Percentiles rank a stretch among this genome's conserved stretches.
Evolutionary conservation across 352 stramenopile genomes (phyloP).

Genomic region (Thalassiosira livingstoniorum): DNA sequence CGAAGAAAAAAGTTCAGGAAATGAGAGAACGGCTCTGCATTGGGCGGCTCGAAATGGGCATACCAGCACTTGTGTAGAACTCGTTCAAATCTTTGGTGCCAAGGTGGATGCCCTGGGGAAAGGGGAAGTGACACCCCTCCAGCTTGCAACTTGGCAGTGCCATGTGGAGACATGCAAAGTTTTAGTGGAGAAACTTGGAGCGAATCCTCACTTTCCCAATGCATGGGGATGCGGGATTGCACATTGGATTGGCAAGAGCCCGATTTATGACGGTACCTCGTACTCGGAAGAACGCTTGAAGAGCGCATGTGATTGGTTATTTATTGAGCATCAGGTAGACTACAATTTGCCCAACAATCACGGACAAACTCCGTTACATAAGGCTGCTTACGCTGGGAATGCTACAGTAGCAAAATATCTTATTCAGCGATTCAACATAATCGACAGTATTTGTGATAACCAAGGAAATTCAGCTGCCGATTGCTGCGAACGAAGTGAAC

Average conservation of each 20-base stretch:
- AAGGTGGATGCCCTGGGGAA: slow-evolving; percentile 31
- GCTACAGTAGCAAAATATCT: slow-evolving; percentile 39
- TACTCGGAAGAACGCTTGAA: background rate
- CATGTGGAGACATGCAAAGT: slow-evolving; percentile 23
- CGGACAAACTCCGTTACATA: slow-evolving; percentile 58
- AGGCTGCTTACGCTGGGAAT: slow-evolving; percentile 57
- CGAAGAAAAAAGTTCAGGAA: background rate
- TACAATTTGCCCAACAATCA: slow-evolving; percentile 40
- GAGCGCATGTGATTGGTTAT: slow-evolving; percentile 31
- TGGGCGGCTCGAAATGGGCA: slow-evolving; percentile 58
- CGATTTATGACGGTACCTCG: slow-evolving; percentile 1
- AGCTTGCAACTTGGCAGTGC: slow-evolving; percentile 56
- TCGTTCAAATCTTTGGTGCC: background rate
- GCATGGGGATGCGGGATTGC: slow-evolving; percentile 47
- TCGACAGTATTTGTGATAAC: slow-evolving; percentile 28
- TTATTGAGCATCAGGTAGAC: slow-evolving; percentile 8
- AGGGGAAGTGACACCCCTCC: slow-evolving; percentile 57
- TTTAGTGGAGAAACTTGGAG: slow-evolving; percentile 26
- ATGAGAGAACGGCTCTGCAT: slow-evolving; percentile 39
- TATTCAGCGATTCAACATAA: background rate
- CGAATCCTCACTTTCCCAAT: slow-evolving; percentile 45
- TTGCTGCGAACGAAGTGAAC: slow-evolving; percentile 45
- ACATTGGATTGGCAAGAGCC: slow-evolving; percentile 54
- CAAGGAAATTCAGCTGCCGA: slow-evolving; percentile 47
- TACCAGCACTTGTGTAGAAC: slow-evolving; percentile 11